Evolutionary conservation across 2,329 filamentous ascomycete genomes (phyloP).

Genomic region (Colletotrichum sansevieriae): DNA sequence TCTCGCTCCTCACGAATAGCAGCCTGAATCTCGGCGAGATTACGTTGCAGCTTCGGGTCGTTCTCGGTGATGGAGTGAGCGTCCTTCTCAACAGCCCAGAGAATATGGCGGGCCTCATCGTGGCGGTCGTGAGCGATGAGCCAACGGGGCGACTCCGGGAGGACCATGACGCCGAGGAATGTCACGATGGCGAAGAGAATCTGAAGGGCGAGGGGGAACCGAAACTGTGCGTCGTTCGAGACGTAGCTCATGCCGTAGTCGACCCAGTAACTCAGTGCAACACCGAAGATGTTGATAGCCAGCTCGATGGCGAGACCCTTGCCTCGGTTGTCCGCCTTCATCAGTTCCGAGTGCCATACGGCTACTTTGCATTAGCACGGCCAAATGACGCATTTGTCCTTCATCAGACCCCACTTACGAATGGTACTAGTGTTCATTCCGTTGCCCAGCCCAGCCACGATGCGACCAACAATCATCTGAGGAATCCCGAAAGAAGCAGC

Average conservation of each 20-base stretch:
- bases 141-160: conserved; percentile 61
- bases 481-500: conserved; percentile 55
- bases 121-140: conserved; percentile 62
- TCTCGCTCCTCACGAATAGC: conserved; percentile 56
- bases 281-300: conserved; percentile 55
- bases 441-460: conserved; percentile 60
- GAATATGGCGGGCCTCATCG: conserved; percentile 56
- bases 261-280: conserved; percentile 52
- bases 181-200: conserved; percentile 56
- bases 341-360: conserved; percentile 58
- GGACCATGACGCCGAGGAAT: conserved; percentile 49
- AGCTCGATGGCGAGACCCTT: conserved; percentile 49
- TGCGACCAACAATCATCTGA: conserved; percentile 59
- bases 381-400: background rate
- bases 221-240: conserved; percentile 54
- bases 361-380: conserved; percentile 41
- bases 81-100: conserved; percentile 49
- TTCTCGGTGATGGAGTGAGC: conserved; percentile 45
- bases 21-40: conserved; percentile 54
- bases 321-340: conserved; percentile 56
- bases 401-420: conserved; percentile 45
- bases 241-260: conserved; percentile 56
- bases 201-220: conserved; percentile 61
- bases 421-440: conserved; percentile 63
- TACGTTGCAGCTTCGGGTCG: conserved; percentile 46